Evolutionary conservation across 768 basidiomycete species (phyloP), one percentile per base, ranked within the genome.

Genomic region (Flagelloscypha sp.): DNA sequence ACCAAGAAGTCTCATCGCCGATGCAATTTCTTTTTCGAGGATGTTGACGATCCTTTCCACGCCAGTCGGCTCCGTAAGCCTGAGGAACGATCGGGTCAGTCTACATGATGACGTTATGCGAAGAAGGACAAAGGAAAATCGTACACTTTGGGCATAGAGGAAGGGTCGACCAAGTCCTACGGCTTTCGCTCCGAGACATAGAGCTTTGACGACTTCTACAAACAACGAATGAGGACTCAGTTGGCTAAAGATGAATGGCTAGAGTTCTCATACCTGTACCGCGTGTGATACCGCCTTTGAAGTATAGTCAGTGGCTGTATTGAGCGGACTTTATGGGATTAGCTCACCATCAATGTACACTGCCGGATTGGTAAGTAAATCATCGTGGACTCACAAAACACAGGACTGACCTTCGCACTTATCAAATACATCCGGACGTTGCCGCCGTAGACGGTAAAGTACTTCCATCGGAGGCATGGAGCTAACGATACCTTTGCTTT

Each of bases 81-180:
- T 86, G 36, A 33, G 7, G 34, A 17, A 41, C 16, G 25, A 37
- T 13, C 10, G 35, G 32, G n/a, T 42, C 25, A 36, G 19, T 9
- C n/a, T 28, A 19, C 3, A 29, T 18, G 20, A 24, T 12, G 20
- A 17, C 19, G 9, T 37, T 24, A 25, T 45, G 18, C 29, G 13
- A 18, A 28, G 32, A 16, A 13, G 11, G 7, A 30, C n/a, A 35
- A 20, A 5, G 27, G 16, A 17, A 23, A 7, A 9, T 51, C 72
- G 49, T 56, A 85, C 84, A 48, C 83, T 83, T 58, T 86, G 81
- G 2, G 83, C 88, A 49, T 84, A 94, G 8, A 95, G 66, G 65
- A 92, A 86, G 10, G 84, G 70, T 10, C 92, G 67, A 2, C 92
- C 92, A 21, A 95, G 60, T 4, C 92, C 90, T 12, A 92, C 86